phyloP scores from a whole-genome alignment of 257 asterid genomes.

The Haberlea rhodopensis region DNA sequence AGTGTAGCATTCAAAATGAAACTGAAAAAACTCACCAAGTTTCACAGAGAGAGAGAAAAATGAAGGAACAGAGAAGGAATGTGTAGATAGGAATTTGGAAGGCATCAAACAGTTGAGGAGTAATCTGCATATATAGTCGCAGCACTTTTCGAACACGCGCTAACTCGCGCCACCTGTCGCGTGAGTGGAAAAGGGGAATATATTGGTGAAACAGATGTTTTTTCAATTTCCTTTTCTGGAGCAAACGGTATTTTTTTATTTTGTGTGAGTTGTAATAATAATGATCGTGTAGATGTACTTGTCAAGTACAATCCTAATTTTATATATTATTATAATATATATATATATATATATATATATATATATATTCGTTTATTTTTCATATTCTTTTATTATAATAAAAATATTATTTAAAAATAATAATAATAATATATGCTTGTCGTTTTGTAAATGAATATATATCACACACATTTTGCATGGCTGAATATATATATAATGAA shows the following conservation, averaged over 20 bases:
- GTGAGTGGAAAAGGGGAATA: background rate
- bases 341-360: too few relatives aligned
- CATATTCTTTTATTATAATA: too few relatives aligned
- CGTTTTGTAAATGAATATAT: too few relatives aligned
- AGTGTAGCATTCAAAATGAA: background rate
- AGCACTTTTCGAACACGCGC: background rate
- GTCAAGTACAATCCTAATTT: too few relatives aligned
- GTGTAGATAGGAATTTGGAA: background rate
- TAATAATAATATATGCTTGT: too few relatives aligned
- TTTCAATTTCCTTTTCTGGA: background rate
- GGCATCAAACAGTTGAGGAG: background rate
- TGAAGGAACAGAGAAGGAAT: background rate
- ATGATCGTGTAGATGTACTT: background rate
- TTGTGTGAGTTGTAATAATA: background rate
- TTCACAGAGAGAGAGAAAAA: background rate
- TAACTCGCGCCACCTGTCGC: background rate
- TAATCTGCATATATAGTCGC: background rate
- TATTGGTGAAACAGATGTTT: background rate
- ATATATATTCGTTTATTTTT: too few relatives aligned
- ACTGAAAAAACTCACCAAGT: background rate
- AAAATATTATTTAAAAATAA: too few relatives aligned
- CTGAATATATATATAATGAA: too few relatives aligned
- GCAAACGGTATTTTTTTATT: background rate
- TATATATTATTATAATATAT: too few relatives aligned
- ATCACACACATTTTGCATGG: too few relatives aligned